Percentiles rank a stretch among this genome's conserved stretches.
These are phyloP conservation scores for Populus tremula DNA, from an alignment of 345 rosid genomes.

Conservation along the genomic window DNA sequence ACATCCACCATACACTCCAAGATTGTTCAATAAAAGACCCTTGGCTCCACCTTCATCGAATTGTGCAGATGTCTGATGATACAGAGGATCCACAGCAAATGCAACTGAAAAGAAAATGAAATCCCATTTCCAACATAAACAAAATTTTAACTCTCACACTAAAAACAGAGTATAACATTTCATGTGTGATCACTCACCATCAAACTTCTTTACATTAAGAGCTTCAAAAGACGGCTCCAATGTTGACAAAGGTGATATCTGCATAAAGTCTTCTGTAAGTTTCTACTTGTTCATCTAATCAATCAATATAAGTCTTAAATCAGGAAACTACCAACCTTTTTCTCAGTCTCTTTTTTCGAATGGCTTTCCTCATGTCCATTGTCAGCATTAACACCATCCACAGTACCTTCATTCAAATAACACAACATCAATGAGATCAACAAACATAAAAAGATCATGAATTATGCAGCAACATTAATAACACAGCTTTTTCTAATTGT, in stretches of 20 bases:
- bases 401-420: constrained; percentile 37
- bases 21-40: constrained; percentile 81
- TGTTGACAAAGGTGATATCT: constrained; percentile 81
- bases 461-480: background rate
- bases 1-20: constrained; percentile 85
- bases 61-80: constrained; percentile 96
- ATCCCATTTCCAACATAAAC: constrained; percentile 7
- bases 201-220: constrained; percentile 84
- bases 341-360: constrained; percentile 61
- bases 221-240: constrained; percentile 80
- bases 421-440: constrained; percentile 16
- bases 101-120: constrained; percentile 56
- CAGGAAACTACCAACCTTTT: constrained; percentile 50
- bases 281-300: constrained; percentile 5
- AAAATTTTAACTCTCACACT: constrained; percentile 16
- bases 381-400: constrained; percentile 42
- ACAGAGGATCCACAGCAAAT: constrained; percentile 91
- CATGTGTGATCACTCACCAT: constrained; percentile 49
- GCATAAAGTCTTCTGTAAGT: constrained; percentile 38
- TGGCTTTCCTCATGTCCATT: constrained; percentile 45
- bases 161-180: constrained; percentile 7
- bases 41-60: constrained; percentile 98
- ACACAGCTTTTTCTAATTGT: no score
- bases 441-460: background rate
- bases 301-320: background rate